Percentiles rank a stretch among this genome's conserved stretches.
Conservation (phyloP, 495 filamentous ascomycete species). For the Penicillium maclennaniae region DNA sequence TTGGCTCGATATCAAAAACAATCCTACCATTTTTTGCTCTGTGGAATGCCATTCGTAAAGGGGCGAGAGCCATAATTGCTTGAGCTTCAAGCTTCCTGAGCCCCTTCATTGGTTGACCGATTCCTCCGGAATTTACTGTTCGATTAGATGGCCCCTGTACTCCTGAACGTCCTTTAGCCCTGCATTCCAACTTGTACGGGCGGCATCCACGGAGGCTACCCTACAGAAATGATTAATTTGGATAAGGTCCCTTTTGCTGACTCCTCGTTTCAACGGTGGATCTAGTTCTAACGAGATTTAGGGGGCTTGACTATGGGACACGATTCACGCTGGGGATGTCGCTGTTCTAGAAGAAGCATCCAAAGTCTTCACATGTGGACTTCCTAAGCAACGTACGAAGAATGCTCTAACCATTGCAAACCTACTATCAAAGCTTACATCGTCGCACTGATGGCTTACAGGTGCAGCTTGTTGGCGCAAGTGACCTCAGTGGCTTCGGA, state of each 20-base stretch:
- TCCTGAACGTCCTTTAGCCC: constrained; percentile 8
- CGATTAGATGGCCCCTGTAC: constrained; percentile 17
- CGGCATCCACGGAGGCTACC: constrained; percentile 19
- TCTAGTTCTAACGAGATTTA: too few relatives aligned
- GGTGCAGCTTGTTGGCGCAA: too few relatives aligned
- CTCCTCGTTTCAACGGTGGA: too few relatives aligned
- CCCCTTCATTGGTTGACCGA: constrained; percentile 10
- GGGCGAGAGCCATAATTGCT: constrained; percentile 2
- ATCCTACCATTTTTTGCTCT: constrained; percentile 8
- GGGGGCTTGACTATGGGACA: too few relatives aligned
- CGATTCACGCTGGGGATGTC: too few relatives aligned
- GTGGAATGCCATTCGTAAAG: constrained; percentile 24
- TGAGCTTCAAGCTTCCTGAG: neutral
- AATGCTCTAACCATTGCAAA: too few relatives aligned
- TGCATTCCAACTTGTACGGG: constrained; percentile 16
- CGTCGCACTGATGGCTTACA: too few relatives aligned
- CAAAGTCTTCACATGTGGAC: too few relatives aligned
- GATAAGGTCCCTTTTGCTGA: neutral
- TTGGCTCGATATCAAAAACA: constrained; percentile 14
- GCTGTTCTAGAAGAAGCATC: too few relatives aligned
- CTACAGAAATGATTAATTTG: neutral
- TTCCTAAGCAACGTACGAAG: too few relatives aligned
- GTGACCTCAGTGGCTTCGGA: too few relatives aligned
- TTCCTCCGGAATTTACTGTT: constrained; percentile 9
- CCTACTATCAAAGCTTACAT: too few relatives aligned